Percentiles rank a stretch among this genome's conserved stretches.
phyloP scores from a whole-genome alignment of 2,329 filamentous ascomycete genomes.

The Plenodomus tracheiphilus region DNA sequence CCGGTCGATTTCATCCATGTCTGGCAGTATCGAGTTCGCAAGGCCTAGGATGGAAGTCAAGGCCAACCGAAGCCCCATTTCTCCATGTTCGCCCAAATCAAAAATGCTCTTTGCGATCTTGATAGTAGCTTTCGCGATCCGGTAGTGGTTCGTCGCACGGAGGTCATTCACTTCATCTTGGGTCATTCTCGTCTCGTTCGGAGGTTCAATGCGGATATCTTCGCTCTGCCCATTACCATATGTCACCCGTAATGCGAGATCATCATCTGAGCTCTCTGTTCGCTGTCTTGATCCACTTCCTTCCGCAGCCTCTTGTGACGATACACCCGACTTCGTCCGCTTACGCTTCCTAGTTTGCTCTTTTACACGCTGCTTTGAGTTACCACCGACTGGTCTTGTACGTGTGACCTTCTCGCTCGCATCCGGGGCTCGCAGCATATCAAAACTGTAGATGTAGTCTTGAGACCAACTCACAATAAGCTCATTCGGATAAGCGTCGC shows the following conservation, averaged over 20 bases:
- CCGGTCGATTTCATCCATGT: conserved; percentile 61
- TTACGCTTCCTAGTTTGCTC: conserved; percentile 58
- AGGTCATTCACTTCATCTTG: conserved; percentile 52
- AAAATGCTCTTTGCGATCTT: conserved; percentile 61
- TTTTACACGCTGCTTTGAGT: conserved; percentile 26
- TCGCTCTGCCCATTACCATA: conserved; percentile 65
- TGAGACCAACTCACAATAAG: conserved; percentile 71
- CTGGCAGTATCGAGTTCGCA: conserved; percentile 51
- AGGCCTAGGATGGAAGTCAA: conserved; percentile 46
- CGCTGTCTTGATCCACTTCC: conserved; percentile 53
- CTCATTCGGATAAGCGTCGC: conserved; percentile 68
- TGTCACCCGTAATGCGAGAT: conserved; percentile 59
- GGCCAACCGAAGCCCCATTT: conserved; percentile 47
- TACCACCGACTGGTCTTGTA: conserved; percentile 16
- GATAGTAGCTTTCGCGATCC: conserved; percentile 59
- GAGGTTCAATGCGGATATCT: conserved; percentile 55
- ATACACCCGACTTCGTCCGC: conserved; percentile 49
- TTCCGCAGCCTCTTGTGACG: conserved; percentile 45
- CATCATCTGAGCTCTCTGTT: conserved; percentile 50
- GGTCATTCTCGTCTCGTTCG: conserved; percentile 32
- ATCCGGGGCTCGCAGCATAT: conserved; percentile 63
- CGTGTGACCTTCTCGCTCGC: conserved; percentile 48
- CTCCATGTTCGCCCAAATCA: conserved; percentile 45
- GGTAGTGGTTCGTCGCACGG: conserved; percentile 58
- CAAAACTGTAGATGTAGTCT: conserved; percentile 68